Conservation (phyloP, 352 stramenopile genomes). For the Globisporangium echinulatum region DNA sequence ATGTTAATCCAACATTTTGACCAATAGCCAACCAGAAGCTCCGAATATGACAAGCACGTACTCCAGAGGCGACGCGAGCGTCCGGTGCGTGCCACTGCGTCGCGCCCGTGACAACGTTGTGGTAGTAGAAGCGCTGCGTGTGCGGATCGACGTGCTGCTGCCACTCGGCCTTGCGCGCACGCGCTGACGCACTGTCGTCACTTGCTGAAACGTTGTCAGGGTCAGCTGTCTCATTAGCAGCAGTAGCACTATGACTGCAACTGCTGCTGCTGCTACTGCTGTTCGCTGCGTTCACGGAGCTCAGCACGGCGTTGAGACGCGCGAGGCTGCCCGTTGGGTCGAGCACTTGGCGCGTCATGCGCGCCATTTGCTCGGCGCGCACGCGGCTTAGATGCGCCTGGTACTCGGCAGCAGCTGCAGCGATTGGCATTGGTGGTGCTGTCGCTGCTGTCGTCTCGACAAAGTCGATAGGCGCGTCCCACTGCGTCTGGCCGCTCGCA, state of each 20-base stretch:
- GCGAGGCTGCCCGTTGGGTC: conserved; percentile 64
- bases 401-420: conserved; percentile 36
- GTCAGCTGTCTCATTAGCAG: no score
- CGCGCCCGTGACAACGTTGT: conserved; percentile 67
- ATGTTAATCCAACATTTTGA: background rate
- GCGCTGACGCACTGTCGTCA: background rate
- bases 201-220: no score
- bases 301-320: conserved; percentile 70
- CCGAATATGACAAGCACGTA: conserved; percentile 15
- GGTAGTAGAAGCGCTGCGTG: conserved; percentile 79
- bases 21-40: no score
- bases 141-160: conserved; percentile 82
- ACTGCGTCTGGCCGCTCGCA: conserved; percentile 57
- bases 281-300: conserved; percentile 29
- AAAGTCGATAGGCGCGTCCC: conserved; percentile 52
- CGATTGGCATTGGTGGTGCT: background rate
- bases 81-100: conserved; percentile 81
- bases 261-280: conserved; percentile 8
- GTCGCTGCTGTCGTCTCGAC: conserved; percentile 21
- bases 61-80: conserved; percentile 54
- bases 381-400: conserved; percentile 55
- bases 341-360: conserved; percentile 53
- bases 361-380: conserved; percentile 40
- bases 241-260: no score
- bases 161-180: conserved; percentile 45